Conservation (phyloP, 345 rosid genomes). For the Bruguiera parviflora region DNA sequence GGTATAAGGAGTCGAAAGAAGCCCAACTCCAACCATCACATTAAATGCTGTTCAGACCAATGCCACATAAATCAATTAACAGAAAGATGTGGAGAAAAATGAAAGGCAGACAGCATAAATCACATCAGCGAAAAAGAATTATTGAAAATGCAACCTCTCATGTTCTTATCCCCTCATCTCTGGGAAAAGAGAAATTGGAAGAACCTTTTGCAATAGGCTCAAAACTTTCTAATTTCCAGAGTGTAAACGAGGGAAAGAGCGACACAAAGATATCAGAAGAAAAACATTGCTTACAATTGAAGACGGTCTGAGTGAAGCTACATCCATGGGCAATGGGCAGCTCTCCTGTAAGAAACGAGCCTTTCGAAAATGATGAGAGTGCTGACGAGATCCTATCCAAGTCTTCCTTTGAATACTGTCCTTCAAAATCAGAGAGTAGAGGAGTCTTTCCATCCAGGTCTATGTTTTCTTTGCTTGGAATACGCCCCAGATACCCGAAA, state of each 20-base stretch:
- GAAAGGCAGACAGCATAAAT: too few species aligned
- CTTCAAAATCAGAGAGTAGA: slow-evolving; percentile 47
- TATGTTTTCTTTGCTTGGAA: slow-evolving; percentile 42
- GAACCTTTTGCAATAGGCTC: too few species aligned
- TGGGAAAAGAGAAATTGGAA: background rate
- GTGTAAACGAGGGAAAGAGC: background rate
- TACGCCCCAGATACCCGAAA: slow-evolving; percentile 44
- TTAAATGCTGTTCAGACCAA: slow-evolving; percentile 52
- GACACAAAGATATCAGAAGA: background rate
- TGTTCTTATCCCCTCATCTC: too few species aligned
- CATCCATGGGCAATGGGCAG: slow-evolving; percentile 65
- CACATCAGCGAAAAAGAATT: too few species aligned
- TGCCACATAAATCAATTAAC: background rate
- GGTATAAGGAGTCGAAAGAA: slow-evolving; percentile 79
- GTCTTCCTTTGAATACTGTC: slow-evolving; percentile 33
- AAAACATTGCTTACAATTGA: slow-evolving; percentile 50
- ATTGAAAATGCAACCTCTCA: too few species aligned
- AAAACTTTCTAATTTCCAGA: too few species aligned
- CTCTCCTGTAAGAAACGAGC: slow-evolving; percentile 61
- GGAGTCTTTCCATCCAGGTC: slow-evolving; percentile 50
- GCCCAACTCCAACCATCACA: slow-evolving; percentile 91
- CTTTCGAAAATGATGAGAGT: slow-evolving; percentile 59
- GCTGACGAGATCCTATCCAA: slow-evolving; percentile 40
- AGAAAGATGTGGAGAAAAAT: background rate
- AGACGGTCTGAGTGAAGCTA: slow-evolving; percentile 75